These are phyloP conservation scores for Angophora floribunda DNA, from an alignment of 345 rosid species.

Conservation along the genomic window DNA sequence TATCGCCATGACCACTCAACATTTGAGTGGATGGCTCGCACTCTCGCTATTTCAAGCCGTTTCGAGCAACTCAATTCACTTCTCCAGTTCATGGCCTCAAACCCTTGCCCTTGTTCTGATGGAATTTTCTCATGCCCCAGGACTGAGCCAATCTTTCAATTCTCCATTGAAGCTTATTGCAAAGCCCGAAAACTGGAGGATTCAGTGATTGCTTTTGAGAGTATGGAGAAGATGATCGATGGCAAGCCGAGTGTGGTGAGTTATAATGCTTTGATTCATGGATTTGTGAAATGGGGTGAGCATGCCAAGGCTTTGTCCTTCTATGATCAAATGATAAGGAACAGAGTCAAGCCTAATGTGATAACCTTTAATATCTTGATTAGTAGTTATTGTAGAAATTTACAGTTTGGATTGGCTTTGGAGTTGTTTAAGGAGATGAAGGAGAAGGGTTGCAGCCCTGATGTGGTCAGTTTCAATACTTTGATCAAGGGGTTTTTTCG, in stretches of 20 bases:
- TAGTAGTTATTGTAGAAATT: constrained; percentile 49
- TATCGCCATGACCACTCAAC: constrained; percentile 79
- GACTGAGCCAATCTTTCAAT: constrained; percentile 47
- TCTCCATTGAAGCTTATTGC: constrained; percentile 43
- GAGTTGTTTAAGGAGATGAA: constrained; percentile 71
- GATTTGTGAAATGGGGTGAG: constrained; percentile 46
- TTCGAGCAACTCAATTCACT: constrained; percentile 40
- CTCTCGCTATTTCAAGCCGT: constrained; percentile 60
- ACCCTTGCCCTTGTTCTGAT: constrained; percentile 74
- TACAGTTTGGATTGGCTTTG: constrained; percentile 44
- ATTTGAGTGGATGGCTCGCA: constrained; percentile 66
- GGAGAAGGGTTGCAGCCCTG: constrained; percentile 59
- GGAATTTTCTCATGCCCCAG: constrained; percentile 86
- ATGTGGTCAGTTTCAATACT: constrained; percentile 81
- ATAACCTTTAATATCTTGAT: constrained; percentile 66
- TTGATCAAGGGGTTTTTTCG: constrained; percentile 64
- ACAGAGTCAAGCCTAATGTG: constrained; percentile 65
- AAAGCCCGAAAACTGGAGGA: constrained; percentile 49
- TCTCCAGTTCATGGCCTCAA: constrained; percentile 47
- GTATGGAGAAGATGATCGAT: constrained; percentile 66
- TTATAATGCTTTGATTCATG: constrained; percentile 64
- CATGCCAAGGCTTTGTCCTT: constrained; percentile 37
- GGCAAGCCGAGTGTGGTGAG: constrained; percentile 42
- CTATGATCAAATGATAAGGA: constrained; percentile 54
- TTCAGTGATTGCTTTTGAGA: constrained; percentile 45